phyloP scores from a whole-genome alignment of 257 asterid genomes.

The Solanum piurae region DNA sequence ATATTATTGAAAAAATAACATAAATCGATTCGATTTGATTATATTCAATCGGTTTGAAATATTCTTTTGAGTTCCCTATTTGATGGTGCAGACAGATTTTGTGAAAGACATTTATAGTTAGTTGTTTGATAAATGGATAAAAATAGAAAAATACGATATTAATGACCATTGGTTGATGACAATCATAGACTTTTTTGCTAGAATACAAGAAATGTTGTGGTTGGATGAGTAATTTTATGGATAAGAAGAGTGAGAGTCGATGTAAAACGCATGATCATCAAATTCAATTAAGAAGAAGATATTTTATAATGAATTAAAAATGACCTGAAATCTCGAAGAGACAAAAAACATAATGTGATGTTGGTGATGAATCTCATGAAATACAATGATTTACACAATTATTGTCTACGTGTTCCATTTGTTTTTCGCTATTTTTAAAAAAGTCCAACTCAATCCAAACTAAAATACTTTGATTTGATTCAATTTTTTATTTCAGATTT shows the following conservation, averaged over 20 bases:
- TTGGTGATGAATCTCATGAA: neutral
- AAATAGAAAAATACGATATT: neutral
- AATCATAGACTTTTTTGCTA: neutral
- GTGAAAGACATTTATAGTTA: neutral
- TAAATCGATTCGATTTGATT: too few species aligned
- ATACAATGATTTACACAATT: neutral
- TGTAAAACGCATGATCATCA: neutral
- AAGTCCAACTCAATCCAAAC: neutral
- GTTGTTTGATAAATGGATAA: neutral
- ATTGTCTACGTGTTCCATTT: neutral
- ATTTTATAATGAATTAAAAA: neutral
- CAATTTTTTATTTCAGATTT: neutral
- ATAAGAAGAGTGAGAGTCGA: neutral
- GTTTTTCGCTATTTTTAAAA: neutral
- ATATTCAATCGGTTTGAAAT: too few species aligned
- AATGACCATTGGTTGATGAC: neutral
- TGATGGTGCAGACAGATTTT: rapidly evolving
- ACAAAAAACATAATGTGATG: neutral
- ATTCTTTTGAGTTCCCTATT: neutral
- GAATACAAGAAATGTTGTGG: neutral
- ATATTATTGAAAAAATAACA: too few species aligned
- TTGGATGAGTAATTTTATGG: neutral
- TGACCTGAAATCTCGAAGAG: neutral
- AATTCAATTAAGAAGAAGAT: neutral
- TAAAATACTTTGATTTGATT: neutral